Conservation (phyloP, 495 filamentous ascomycete genomes). For the Astrothelium macrocarpum region DNA sequence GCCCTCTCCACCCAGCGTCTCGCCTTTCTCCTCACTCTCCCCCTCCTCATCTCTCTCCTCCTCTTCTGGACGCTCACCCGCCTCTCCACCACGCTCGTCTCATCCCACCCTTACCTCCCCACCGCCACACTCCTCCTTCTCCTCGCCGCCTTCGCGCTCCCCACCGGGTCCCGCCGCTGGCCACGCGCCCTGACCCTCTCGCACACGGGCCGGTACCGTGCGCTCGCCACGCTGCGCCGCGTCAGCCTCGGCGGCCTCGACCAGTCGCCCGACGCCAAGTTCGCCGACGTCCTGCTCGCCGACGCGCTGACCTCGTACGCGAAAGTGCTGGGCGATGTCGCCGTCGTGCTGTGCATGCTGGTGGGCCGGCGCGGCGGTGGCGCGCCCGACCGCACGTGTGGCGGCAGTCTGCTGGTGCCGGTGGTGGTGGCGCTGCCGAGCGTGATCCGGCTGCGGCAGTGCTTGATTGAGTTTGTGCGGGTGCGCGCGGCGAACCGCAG, state of each 20-base stretch:
- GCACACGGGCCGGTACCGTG: slow-evolving; percentile 61
- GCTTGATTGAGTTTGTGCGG: slow-evolving; percentile 75
- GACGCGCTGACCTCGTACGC: slow-evolving; percentile 93
- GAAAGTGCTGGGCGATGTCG: slow-evolving; percentile 83
- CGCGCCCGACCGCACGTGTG: slow-evolving; percentile 70
- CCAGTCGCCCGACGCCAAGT: slow-evolving; percentile 71
- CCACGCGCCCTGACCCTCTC: slow-evolving; percentile 38
- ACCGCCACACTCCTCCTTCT: slow-evolving; percentile 67
- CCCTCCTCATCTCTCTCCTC: slow-evolving; percentile 58
- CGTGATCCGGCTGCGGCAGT: slow-evolving; percentile 81
- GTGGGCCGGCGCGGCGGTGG: slow-evolving; percentile 60
- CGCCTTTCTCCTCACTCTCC: slow-evolving; percentile 60
- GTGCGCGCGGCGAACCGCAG: slow-evolving; percentile 43
- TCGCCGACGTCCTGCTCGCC: slow-evolving; percentile 88
- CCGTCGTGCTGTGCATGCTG: slow-evolving; percentile 83
- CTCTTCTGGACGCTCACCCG: slow-evolving; percentile 76
- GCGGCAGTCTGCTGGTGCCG: slow-evolving; percentile 64
- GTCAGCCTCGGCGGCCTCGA: slow-evolving; percentile 73
- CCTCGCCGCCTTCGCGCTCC: slow-evolving; percentile 60
- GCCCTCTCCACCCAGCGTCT: slow-evolving; percentile 75
- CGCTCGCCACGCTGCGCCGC: slow-evolving; percentile 61
- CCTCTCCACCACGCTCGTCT: slow-evolving; percentile 54
- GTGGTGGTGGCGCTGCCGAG: slow-evolving; percentile 72
- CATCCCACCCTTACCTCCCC: slow-evolving; percentile 69
- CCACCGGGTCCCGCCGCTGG: slow-evolving; percentile 46